A percentile compares a stretch with the other conserved stretches of the same genome.
These are phyloP conservation scores for Verbena officinalis DNA, from an alignment of 257 asterid genomes.

Conservation along the genomic window DNA sequence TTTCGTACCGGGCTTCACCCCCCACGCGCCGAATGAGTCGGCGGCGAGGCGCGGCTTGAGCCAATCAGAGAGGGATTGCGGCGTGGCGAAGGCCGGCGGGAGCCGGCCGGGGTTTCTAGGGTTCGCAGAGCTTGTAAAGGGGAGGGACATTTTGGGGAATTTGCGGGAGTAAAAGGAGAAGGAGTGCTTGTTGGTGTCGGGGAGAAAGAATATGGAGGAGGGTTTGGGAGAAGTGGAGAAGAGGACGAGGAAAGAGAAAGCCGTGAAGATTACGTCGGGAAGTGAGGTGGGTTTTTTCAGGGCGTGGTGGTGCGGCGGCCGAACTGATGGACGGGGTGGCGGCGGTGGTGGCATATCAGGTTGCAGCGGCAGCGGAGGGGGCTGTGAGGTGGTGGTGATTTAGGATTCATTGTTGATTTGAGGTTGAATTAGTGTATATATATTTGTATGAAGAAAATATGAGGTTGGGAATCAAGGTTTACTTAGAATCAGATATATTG, in stretches of 20 bases:
- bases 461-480: slow-evolving; percentile 48
- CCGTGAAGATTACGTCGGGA: slow-evolving; percentile 77
- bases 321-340: slow-evolving; percentile 43
- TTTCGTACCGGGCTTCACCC: slow-evolving; percentile 91
- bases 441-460: slow-evolving; percentile 14
- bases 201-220: slow-evolving; percentile 39
- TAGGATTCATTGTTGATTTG: slow-evolving; percentile 22
- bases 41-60: slow-evolving; percentile 73
- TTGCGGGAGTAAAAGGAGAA: slow-evolving; percentile 58
- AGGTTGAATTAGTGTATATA: not conserved
- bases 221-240: slow-evolving; percentile 71
- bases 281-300: slow-evolving; percentile 57
- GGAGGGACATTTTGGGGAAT: slow-evolving; percentile 71
- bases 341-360: slow-evolving; percentile 49
- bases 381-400: slow-evolving; percentile 35
- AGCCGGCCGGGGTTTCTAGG: slow-evolving; percentile 43
- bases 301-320: slow-evolving; percentile 42
- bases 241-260: slow-evolving; percentile 68
- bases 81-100: slow-evolving; percentile 66
- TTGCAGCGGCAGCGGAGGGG: slow-evolving; percentile 36
- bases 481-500: slow-evolving; percentile 41
- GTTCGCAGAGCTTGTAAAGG: slow-evolving; percentile 32
- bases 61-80: slow-evolving; percentile 93
- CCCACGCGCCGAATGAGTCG: slow-evolving; percentile 88
- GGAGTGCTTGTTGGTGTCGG: slow-evolving; percentile 42